Evolutionary conservation across 2,329 filamentous ascomycete genomes (phyloP).

Genomic region (Aspergillus cejpii): DNA sequence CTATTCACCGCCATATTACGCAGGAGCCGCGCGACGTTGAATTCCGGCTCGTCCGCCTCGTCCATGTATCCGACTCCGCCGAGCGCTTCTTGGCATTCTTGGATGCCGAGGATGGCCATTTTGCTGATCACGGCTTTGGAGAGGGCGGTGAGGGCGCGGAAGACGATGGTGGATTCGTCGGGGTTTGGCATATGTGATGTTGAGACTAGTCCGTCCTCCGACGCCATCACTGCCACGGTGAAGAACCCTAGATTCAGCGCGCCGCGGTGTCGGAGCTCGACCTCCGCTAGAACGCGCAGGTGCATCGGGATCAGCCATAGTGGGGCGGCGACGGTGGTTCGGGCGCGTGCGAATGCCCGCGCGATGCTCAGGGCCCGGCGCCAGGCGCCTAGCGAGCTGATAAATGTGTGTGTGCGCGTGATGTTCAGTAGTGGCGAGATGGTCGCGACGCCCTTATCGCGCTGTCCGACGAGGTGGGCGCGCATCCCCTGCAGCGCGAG

Average conservation of each 20-base stretch:
- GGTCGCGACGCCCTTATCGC: conserved; percentile 61
- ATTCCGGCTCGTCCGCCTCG: conserved; percentile 47
- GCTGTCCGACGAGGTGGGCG: conserved; percentile 58
- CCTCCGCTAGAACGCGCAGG: conserved; percentile 33
- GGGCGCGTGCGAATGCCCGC: conserved; percentile 37
- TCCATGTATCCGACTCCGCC: conserved; percentile 38
- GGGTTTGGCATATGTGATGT: conserved; percentile 13
- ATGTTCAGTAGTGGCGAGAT: conserved; percentile 64
- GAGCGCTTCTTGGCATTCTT: conserved; percentile 36
- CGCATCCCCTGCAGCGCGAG: conserved; percentile 59
- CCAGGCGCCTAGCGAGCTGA: conserved; percentile 35
- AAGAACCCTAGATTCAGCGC: conserved; percentile 36
- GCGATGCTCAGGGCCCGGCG: conserved; percentile 38
- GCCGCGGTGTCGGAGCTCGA: conserved; percentile 36
- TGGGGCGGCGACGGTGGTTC: conserved; percentile 33
- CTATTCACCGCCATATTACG: conserved; percentile 52
- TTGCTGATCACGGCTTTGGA: conserved; percentile 35
- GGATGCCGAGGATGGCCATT: conserved; percentile 25
- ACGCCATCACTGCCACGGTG: conserved; percentile 31
- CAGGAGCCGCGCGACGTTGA: conserved; percentile 61
- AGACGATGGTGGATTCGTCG: conserved; percentile 17
- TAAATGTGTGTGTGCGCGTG: conserved; percentile 45
- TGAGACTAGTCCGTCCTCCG: conserved; percentile 13
- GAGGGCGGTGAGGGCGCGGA: conserved; percentile 27
- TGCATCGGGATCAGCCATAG: conserved; percentile 40